Evolutionary conservation across 2,329 filamentous ascomycete genomes (phyloP).

Genomic region (Didymosphaeria variabile): DNA sequence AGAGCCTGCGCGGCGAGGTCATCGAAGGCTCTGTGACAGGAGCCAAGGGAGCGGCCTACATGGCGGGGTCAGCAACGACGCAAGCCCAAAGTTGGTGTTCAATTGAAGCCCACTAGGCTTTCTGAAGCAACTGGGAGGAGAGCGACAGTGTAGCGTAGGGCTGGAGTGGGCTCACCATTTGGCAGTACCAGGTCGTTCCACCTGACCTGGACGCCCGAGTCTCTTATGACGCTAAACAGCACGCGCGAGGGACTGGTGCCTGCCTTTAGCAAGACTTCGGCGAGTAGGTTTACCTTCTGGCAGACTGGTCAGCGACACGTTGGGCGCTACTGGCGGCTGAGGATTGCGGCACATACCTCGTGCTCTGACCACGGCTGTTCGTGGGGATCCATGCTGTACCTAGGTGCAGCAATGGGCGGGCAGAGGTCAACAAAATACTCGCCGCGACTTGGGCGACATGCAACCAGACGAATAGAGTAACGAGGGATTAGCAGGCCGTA

Average conservation of each 20-base stretch:
- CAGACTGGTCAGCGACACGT: conserved; percentile 21
- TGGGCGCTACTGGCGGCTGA: conserved; percentile 11
- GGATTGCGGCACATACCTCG: conserved; percentile 50
- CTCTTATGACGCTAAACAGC: conserved; percentile 56
- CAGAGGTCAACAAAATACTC: conserved; percentile 43
- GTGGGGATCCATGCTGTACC: conserved; percentile 53
- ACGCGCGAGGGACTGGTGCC: conserved; percentile 54
- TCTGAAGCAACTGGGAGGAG: background rate
- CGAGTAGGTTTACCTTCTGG: conserved; percentile 55
- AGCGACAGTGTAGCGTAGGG: conserved; percentile 13
- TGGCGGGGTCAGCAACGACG: conserved; percentile 1
- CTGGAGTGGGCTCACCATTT: conserved; percentile 59
- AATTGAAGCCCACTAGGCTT: background rate
- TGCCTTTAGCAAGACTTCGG: conserved; percentile 60
- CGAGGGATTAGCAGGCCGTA: conserved; percentile 43
- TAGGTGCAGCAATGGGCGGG: conserved; percentile 32
- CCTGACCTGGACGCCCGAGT: conserved; percentile 54
- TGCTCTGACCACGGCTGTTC: conserved; percentile 57
- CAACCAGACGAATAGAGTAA: conserved; percentile 49
- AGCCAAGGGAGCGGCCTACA: conserved; percentile 48
- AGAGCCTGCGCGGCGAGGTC: conserved; percentile 38
- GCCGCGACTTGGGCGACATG: conserved; percentile 37
- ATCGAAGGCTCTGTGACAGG: conserved; percentile 47
- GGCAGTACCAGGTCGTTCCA: conserved; percentile 62
- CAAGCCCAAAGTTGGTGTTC: background rate